Percentiles rank a stretch among this genome's conserved stretches.
Conservation (phyloP, 306 rosid genomes). For the Betula pendula region DNA sequence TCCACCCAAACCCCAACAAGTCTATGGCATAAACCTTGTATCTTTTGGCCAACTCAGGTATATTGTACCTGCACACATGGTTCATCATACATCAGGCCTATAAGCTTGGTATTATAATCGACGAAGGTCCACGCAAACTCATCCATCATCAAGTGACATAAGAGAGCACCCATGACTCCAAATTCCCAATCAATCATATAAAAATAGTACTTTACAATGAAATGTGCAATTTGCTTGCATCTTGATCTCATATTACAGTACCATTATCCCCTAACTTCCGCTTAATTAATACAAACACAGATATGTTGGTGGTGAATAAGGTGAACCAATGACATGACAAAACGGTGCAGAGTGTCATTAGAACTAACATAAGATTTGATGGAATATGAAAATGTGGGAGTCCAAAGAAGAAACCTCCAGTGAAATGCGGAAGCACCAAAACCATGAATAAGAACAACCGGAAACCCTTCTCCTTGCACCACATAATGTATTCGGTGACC, state of each 20-base stretch:
- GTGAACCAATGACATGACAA: not conserved
- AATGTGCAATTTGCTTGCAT: not conserved
- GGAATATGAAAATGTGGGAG: not conserved
- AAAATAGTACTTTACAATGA: not conserved
- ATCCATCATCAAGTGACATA: not conserved
- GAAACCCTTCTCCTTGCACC: conserved; percentile 93
- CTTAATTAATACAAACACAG: not conserved
- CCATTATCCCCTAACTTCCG: not conserved
- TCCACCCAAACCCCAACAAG: conserved; percentile 98
- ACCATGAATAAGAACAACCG: conserved; percentile 88
- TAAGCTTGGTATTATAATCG: not conserved
- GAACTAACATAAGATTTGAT: not conserved
- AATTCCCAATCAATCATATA: not conserved
- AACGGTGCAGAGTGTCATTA: not conserved
- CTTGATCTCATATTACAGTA: not conserved
- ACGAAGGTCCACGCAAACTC: not conserved
- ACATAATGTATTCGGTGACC: conserved; percentile 88
- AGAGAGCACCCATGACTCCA: not conserved
- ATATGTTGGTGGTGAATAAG: not conserved
- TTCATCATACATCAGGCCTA: conserved; percentile 6
- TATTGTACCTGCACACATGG: conserved; percentile 64
- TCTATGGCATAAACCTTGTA: conserved; percentile 91
- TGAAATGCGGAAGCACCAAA: conserved; percentile 94
- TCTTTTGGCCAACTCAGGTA: conserved; percentile 84
- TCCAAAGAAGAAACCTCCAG: conserved; percentile 63